Evolutionary conservation across 257 asterid species (phyloP), one percentile per base, ranked within the genome.

Genomic region (Nicotiana tomentosiformis): DNA sequence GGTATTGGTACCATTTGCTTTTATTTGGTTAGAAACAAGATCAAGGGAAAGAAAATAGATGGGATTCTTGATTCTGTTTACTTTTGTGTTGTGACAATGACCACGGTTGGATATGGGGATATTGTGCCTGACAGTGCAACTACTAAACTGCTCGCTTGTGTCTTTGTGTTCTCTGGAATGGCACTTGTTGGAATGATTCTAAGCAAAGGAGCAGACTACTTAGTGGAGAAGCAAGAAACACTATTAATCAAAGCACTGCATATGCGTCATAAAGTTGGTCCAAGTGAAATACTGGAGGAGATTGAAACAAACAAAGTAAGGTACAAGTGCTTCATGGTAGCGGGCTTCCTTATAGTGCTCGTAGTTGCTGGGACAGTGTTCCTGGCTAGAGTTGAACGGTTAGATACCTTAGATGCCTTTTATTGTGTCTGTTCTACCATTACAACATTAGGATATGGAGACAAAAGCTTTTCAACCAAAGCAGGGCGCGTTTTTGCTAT

Each of bases 81-180:
- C 90, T 96, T 96, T 77, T 93, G 97, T 90, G 91, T 96, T 43
- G 98, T 96, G 78, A 96, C 99, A 12, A 96, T 96, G 98, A 96
- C 99, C 26, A 96, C 97, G 10, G 94, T 96, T 51, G 99, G 99
- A 78, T 96, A 96, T 66, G 99, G 99, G 30, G 99, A 96, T 84
- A 92, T 96, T 11, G 97, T 96, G 17, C 99, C 99, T 16, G 81
- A 88, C 35, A 91, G 93, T 69, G 46, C 82, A 2, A 82, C 88
- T 62, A 32, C 98, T 2, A 96, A 96, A 78, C 94, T 96, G 32
- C 95, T 96, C 20, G 96, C 99, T 14, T 93, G 97, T 77, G 93
- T 67, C 66, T 96, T 92, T 56, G 98, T 96, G 83, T 94, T 96
- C 88, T 94, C 98, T 0, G 99, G 98, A 39, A 93, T 94, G 98